Evolutionary conservation across 805 yeast genomes (phyloP).

Genomic region (Suhomyces emberorum): DNA sequence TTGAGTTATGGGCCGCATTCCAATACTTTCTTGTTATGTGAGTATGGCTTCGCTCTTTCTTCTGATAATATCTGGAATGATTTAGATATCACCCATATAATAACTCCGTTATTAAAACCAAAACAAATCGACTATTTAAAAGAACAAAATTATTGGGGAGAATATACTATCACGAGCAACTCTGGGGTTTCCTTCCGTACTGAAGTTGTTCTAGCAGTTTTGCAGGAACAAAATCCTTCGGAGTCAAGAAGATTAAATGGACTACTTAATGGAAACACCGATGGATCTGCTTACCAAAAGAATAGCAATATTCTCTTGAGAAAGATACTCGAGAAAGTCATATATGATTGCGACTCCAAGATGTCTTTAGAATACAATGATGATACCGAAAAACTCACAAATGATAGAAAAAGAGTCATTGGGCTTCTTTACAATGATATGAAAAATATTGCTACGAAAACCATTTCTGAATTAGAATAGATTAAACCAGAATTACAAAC

Average conservation of each 20-base stretch:
- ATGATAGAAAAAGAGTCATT: slow-evolving; percentile 17
- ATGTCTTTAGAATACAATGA: slow-evolving; percentile 15
- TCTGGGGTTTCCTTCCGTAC: slow-evolving; percentile 67
- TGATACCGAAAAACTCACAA: slow-evolving; percentile 13
- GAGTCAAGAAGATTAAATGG: slow-evolving; percentile 33
- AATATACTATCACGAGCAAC: slow-evolving; percentile 57
- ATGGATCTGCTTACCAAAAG: slow-evolving; percentile 34
- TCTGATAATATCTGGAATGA: slow-evolving; percentile 61
- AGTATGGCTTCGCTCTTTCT: slow-evolving; percentile 74
- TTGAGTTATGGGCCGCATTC: slow-evolving; percentile 87
- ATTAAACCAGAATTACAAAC: no score
- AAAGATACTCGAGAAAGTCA: slow-evolving; percentile 30
- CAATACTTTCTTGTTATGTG: slow-evolving; percentile 76
- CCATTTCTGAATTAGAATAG: no score
- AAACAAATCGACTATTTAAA: slow-evolving; percentile 46
- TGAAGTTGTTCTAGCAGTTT: slow-evolving; percentile 66
- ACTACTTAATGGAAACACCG: slow-evolving; percentile 46
- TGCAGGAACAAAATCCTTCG: slow-evolving; percentile 33
- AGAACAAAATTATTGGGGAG: slow-evolving; percentile 60
- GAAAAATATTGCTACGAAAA: slow-evolving; percentile 20
- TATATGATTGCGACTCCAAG: slow-evolving; percentile 20
- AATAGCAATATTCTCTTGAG: slow-evolving; percentile 27
- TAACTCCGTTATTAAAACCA: slow-evolving; percentile 34
- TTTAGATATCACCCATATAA: slow-evolving; percentile 54
- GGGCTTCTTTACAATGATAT: slow-evolving; percentile 25